These are phyloP conservation scores for Lipomyces kockii DNA, from an alignment of 805 yeast genomes.

Conservation along the genomic window DNA sequence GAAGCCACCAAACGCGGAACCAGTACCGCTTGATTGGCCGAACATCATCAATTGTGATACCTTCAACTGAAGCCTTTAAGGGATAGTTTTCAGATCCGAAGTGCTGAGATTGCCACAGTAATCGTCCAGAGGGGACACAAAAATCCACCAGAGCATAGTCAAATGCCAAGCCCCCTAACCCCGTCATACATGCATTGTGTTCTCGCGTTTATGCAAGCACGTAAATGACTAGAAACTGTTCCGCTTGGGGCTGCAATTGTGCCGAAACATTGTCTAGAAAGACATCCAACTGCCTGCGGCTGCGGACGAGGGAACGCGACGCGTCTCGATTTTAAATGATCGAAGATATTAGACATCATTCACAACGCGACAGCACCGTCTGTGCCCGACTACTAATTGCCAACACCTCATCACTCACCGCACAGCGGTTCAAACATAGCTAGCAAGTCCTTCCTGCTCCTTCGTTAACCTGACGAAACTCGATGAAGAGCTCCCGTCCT, in stretches of 20 bases:
- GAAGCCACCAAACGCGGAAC: slow-evolving; percentile 37
- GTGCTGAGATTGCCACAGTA: not conserved
- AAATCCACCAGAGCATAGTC: not conserved
- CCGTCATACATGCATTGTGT: not conserved
- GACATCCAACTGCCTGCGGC: not conserved
- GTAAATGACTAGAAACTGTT: not conserved
- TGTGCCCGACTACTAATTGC: not conserved
- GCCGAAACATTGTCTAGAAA: not conserved
- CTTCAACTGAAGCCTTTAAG: not conserved
- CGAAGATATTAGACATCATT: not conserved
- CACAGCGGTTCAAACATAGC: not conserved
- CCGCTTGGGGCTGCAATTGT: not conserved
- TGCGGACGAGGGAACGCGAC: not conserved
- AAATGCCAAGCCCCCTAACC: not conserved
- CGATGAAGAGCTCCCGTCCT: not conserved
- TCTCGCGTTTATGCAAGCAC: slow-evolving; percentile 19
- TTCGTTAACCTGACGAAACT: not conserved
- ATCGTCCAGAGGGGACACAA: not conserved
- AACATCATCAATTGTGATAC: slow-evolving; percentile 22
- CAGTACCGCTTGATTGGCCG: slow-evolving; percentile 33
- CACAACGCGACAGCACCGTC: not conserved
- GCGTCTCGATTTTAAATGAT: not conserved
- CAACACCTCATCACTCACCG: not conserved
- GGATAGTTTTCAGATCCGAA: not conserved
- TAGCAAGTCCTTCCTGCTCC: not conserved